A percentile compares a stretch with the other conserved stretches of the same genome.
Evolutionary conservation across 83 land plant genomes (phyloP).

Genomic region (Picea mariana): DNA sequence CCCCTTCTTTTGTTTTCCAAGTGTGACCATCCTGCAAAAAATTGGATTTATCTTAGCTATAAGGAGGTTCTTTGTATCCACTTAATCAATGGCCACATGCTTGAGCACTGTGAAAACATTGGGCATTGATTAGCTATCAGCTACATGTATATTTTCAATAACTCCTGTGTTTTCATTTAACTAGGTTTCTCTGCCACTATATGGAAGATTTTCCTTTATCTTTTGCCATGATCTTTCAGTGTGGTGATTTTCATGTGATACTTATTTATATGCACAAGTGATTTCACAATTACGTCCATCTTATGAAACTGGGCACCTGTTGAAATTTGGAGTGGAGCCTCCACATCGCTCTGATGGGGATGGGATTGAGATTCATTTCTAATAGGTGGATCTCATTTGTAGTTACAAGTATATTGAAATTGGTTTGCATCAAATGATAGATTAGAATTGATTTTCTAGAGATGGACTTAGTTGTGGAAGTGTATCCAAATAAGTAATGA

Average conservation of each 20-base stretch:
- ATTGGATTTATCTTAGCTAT: conserved; percentile 72
- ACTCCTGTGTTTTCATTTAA: background rate
- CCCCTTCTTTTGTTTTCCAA: conserved; percentile 21
- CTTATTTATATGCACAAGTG: conserved; percentile 72
- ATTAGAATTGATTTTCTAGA: background rate
- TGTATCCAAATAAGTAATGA: background rate
- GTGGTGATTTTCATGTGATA: conserved; percentile 79
- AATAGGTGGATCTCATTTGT: too few relatives aligned
- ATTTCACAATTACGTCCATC: conserved; percentile 59
- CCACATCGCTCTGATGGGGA: conserved; percentile 30
- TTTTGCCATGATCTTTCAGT: conserved; percentile 70
- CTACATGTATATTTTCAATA: conserved; percentile 45
- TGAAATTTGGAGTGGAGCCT: conserved; percentile 66
- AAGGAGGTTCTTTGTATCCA: conserved; percentile 72
- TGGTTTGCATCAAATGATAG: background rate
- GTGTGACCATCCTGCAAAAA: conserved; percentile 57
- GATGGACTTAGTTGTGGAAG: background rate
- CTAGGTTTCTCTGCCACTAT: background rate
- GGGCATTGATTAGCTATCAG: conserved; percentile 64
- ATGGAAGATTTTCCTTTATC: too few relatives aligned
- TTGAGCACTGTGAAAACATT: conserved; percentile 48
- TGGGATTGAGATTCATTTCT: background rate
- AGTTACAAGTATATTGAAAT: background rate
- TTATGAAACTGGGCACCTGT: conserved; percentile 52
- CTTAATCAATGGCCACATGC: conserved; percentile 82